phyloP scores from a whole-genome alignment of 306 rosid genomes.

The Senna tora region DNA sequence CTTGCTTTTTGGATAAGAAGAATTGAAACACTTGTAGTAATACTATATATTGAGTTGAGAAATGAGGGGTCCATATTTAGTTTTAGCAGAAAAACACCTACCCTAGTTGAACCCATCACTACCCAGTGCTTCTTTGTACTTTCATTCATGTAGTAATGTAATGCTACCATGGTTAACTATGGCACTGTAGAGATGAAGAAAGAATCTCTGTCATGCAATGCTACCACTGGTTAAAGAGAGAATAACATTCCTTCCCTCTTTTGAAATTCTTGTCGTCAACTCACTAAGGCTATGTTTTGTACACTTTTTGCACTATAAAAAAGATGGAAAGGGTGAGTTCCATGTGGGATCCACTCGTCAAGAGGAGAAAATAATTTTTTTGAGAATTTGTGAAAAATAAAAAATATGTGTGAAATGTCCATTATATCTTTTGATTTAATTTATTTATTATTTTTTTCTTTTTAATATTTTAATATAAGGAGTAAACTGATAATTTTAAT shows the following conservation, averaged over 20 bases:
- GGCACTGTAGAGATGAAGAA: not conserved
- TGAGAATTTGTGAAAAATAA: no score
- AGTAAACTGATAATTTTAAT: no score
- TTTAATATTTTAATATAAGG: no score
- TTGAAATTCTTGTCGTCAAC: conserved; percentile 9
- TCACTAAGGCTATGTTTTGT: no score
- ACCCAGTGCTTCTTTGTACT: not conserved
- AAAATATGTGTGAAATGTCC: no score
- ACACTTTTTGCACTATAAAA: no score
- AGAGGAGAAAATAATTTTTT: no score
- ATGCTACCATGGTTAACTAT: not conserved
- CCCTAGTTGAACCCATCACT: not conserved
- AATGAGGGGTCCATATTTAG: conserved; percentile 21
- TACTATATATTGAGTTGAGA: no score
- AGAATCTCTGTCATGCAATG: conserved; percentile 12
- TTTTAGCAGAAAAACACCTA: conserved; percentile 12
- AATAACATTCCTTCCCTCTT: not conserved
- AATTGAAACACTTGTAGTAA: not conserved
- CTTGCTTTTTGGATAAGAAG: conserved; percentile 34
- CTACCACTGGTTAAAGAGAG: not conserved
- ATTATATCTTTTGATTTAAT: no score
- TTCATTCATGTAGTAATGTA: not conserved
- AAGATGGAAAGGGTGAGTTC: no score
- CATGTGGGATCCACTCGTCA: no score
- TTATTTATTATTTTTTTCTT: no score